Base-by-base conservation (phyloP, 2,329 filamentous ascomycete genomes). In the Aspergillus persii region DNA sequence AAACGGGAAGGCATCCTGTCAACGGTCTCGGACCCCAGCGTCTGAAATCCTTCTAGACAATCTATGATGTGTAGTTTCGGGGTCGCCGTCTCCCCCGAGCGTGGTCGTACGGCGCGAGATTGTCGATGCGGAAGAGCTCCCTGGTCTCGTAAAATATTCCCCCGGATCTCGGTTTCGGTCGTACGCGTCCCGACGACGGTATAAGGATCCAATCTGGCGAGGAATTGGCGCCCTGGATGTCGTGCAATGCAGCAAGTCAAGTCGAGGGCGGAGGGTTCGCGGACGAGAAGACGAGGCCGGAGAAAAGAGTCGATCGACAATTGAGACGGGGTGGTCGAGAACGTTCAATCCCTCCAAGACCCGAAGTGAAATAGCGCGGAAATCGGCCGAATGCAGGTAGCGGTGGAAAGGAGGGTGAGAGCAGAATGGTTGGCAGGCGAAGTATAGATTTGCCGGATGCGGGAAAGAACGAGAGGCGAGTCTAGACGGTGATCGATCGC, bases 1-100 rank as follows among this genome's bases (percentile, higher is more conserved):
- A 96, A 83, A 79, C 86, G 85, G 73, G 90, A 87, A 80, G 92
- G 91, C 94, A 98, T 98, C 44, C 63, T 79, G 71, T 59, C 56
- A 64, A 63, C 27, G 57, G 67, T 66, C 70, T 68, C 67, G 63
- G 47, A 63, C 65, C 66, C 55, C 33, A 60, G 51, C 53, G 60
- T 55, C 54, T 60, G 52, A 56, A 58, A 31, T 30, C 50, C 36
- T 18, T 50, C 36, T 33, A 48, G 30, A 47, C 27, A 57, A 56
- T 51, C 23, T 11, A 31, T 12, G 57, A 58, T 30, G 51, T 56
- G 57, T 52, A 56, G 68, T 71, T 75, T 71, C 74, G 74, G 74
- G 74, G 74, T 74, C 74, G 74, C 74, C 74, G 74, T 74, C 71
- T 75, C 71, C 74, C 74, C 74, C 74, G 72, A 75, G 69, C 70